Conservation (phyloP, 176 grass and related monocot species). For the Avena sativa region DNA sequence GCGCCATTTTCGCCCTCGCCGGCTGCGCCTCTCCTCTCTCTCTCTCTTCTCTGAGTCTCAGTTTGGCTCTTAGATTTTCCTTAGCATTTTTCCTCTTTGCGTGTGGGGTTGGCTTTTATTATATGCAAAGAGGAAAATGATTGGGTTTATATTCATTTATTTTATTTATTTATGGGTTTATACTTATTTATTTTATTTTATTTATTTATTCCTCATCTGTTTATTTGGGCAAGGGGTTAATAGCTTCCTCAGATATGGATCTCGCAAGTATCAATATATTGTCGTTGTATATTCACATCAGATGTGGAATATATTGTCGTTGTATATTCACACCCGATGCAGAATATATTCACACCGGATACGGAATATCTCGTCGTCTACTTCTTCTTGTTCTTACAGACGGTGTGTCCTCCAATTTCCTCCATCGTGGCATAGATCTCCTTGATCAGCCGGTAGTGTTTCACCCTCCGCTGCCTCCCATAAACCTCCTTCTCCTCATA, state of each 20-base stretch:
- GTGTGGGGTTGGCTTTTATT: background rate
- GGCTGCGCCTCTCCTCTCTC: background rate
- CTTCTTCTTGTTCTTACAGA: slow-evolving; percentile 20
- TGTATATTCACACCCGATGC: too few relatives aligned
- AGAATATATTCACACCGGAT: too few relatives aligned
- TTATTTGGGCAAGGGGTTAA: too few relatives aligned
- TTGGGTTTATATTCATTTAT: background rate
- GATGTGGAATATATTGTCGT: too few relatives aligned
- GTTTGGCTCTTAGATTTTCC: too few relatives aligned
- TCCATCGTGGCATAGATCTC: slow-evolving; percentile 58
- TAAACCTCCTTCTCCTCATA: slow-evolving; percentile 40
- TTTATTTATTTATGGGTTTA: too few relatives aligned
- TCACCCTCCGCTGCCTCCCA: slow-evolving; percentile 44
- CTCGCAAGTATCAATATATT: too few relatives aligned
- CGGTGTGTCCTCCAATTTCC: slow-evolving; percentile 31
- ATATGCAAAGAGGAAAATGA: background rate
- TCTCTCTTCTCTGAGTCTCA: too few relatives aligned
- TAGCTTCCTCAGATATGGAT: too few relatives aligned
- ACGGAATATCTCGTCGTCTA: slow-evolving; percentile 29
- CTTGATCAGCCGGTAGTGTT: slow-evolving; percentile 53
- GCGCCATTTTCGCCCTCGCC: background rate
- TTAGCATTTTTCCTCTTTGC: background rate
- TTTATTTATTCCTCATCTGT: background rate
- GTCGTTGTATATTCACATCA: too few relatives aligned
- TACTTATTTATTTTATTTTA: background rate